Conservation (phyloP, 352 stramenopile genomes). For the Phytopythium vexans region DNA sequence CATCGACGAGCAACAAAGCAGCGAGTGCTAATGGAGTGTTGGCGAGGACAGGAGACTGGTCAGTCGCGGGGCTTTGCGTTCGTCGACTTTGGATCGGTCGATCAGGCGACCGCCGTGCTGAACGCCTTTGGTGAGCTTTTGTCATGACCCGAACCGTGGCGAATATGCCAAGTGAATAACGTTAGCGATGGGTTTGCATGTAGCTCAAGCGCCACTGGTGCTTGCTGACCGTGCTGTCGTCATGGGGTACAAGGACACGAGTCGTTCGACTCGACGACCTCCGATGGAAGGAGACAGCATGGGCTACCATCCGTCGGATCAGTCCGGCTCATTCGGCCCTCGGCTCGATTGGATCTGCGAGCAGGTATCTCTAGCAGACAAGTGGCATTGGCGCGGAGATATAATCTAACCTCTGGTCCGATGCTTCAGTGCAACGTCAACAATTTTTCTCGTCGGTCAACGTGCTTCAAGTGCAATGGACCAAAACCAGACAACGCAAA, state of each 20-base stretch:
- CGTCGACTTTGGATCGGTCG: slow-evolving; percentile 61
- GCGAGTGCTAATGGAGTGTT: no score
- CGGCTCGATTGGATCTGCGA: slow-evolving; percentile 73
- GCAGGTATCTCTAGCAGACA: slow-evolving; percentile 22
- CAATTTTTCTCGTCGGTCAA: slow-evolving; percentile 62
- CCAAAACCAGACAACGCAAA: slow-evolving; percentile 27
- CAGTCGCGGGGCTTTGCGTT: slow-evolving; percentile 78
- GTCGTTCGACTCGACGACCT: slow-evolving; percentile 11
- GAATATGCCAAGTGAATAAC: no score
- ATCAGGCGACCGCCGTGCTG: slow-evolving; percentile 50
- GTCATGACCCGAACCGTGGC: no score
- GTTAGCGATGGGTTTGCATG: no score
- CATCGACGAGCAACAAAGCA: no score
- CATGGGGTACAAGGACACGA: slow-evolving; percentile 51
- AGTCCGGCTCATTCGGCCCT: not conserved
- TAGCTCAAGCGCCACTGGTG: slow-evolving; percentile 26
- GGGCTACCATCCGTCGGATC: no score
- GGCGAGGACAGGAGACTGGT: slow-evolving; percentile 29
- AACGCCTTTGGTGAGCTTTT: slow-evolving; percentile 47
- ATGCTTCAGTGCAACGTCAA: slow-evolving; percentile 54
- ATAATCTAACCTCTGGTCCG: not conserved
- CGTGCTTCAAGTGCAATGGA: slow-evolving; percentile 72
- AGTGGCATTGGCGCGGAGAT: not conserved
- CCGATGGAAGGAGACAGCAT: not conserved
- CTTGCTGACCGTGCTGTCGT: slow-evolving; percentile 39